Evolutionary conservation across 352 stramenopile species (phyloP).

Genomic region (Thalassiosira sp.): DNA sequence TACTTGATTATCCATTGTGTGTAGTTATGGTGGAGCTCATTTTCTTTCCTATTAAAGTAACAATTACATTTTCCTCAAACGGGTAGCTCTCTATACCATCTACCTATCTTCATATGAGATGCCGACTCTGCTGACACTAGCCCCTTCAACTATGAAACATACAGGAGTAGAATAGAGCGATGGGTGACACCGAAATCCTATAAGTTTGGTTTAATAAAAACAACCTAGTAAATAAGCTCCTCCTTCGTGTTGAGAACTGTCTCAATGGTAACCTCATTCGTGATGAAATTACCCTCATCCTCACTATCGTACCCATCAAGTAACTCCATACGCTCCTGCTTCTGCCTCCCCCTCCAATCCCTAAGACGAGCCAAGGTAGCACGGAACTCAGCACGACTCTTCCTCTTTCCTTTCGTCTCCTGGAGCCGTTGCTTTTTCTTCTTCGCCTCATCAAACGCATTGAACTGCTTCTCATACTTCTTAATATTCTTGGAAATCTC

Average conservation of each 20-base stretch:
- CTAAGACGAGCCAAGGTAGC: constrained; percentile 63
- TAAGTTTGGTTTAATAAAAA: neutral
- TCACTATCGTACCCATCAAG: constrained; percentile 83
- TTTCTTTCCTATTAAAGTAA: no score
- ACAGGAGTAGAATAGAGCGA: no score
- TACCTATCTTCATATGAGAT: no score
- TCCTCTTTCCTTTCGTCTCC: constrained; percentile 82
- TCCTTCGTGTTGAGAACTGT: constrained; percentile 82
- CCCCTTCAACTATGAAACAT: no score
- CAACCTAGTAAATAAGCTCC: constrained; percentile 67
- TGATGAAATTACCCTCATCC: constrained; percentile 77
- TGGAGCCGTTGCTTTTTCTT: constrained; percentile 77
- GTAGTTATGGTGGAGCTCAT: no score
- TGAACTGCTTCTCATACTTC: constrained; percentile 93
- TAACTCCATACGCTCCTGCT: constrained; percentile 66
- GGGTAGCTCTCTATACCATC: no score
- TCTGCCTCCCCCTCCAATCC: constrained; percentile 64
- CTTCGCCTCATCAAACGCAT: constrained; percentile 85
- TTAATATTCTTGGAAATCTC: constrained; percentile 95
- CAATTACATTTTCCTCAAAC: no score
- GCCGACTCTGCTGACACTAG: no score
- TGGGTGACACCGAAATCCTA: no score
- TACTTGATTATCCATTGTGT: no score
- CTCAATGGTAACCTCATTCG: constrained; percentile 74
- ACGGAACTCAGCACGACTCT: constrained; percentile 65